phyloP scores from a whole-genome alignment of 139 green algal species.

The Volvox africanus region DNA sequence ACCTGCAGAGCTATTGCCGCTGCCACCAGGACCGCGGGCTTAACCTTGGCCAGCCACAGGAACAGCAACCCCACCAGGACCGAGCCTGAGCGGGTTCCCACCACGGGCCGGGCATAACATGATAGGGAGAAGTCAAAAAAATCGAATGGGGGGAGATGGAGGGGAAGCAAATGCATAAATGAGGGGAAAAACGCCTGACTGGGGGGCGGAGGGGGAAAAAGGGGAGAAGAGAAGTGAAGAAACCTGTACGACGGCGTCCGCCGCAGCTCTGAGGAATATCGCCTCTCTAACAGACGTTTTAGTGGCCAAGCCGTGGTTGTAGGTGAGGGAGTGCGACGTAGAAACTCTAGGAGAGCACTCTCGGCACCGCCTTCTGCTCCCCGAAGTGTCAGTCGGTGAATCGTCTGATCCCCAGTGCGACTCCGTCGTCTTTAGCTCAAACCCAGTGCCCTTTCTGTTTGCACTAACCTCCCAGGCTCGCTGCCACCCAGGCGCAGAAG shows the following conservation, averaged over 20 bases:
- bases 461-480: slow-evolving; percentile 9
- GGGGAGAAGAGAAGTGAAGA: no score
- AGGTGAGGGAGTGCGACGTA: not conserved
- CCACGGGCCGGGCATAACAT: no score
- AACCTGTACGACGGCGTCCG: no score
- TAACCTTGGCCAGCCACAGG: slow-evolving; percentile 21
- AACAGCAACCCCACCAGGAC: slow-evolving; percentile 45
- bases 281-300: not conserved
- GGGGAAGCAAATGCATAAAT: not conserved
- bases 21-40: slow-evolving; percentile 5
- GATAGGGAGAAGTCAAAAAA: not conserved
- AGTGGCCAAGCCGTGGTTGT: not conserved
- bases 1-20: slow-evolving; percentile 44
- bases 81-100: slow-evolving; percentile 2
- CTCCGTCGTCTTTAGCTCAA: not conserved
- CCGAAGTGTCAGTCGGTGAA: not conserved
- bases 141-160: not conserved
- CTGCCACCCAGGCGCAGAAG: not conserved
- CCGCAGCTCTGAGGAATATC: no score
- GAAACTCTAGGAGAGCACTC: not conserved
- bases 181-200: not conserved
- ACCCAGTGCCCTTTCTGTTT: not conserved
- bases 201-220: not conserved
- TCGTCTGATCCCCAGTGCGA: not conserved
- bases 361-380: not conserved